Evolutionary conservation across 129 eudicot species (phyloP), one percentile per base, ranked within the genome.

Genomic region (Helianthus tuberosus): DNA sequence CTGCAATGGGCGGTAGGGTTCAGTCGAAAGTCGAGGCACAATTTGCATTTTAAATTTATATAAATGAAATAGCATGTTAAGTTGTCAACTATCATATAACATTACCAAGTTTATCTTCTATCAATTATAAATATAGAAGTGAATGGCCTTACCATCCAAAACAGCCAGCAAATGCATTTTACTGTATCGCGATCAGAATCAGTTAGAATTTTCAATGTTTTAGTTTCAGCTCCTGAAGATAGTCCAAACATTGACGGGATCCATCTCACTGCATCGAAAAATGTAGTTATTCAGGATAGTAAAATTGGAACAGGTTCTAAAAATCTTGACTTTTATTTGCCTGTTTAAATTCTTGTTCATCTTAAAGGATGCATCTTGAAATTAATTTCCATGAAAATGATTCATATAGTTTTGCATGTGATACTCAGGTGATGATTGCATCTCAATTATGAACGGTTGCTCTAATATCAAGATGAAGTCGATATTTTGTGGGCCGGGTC

Each of bases 171-270:
- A 73, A 91, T 95, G 97, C 89, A 95, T 81, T 95, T 95, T 81
- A 68, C 80, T 35, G 77, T 95, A 78, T 86, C 94, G 27, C 85
- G 80, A 4, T 88, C 85, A 44, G 86, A 91, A 38, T 84, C 94
- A 47, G 88, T 95, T 17, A 89, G 86, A 10, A 76, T 95, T 43
- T 59, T 61, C 39, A 83, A 75, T 82, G 86, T 95, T 17, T 75
- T 72, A 69, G 87, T 95, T 39, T 89, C 97, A 6, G 83, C 94
- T 75, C 99, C 99, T 38, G 99, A 74, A 80, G 99, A 95, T 69
- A 95, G 99, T 79, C 99, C 99, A 25, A 95, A 95, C 79, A 95
- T 97, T 15, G 99, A 95, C 75, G 99, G 99, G 54, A 95, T 95
- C 47, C 99, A 95, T 77, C 86, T 95, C 23, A 86, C 89, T 51